Base-by-base conservation (phyloP, 768 basidiomycete species). In the Nidularia pulvinata region DNA sequence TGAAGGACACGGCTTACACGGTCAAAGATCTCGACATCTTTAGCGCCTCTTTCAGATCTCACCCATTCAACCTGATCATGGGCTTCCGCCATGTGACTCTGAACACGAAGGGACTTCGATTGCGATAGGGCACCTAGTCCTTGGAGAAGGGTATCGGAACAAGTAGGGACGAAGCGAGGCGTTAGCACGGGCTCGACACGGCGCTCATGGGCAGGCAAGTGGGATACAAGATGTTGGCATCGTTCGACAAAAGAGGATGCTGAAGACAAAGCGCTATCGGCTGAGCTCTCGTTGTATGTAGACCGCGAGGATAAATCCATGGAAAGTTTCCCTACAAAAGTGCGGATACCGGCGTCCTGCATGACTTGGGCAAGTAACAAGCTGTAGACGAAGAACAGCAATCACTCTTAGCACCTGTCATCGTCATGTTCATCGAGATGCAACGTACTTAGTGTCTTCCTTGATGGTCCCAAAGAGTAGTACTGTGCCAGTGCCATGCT, bases 121-220 rank as follows among this genome's bases (percentile, higher is more conserved):
- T 67, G 55, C 0, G 86, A 77, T 1, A 95, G 68, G 6, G 74
- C 64, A 3, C 83, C 86, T 0, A 96, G 73, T 7, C 83, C 86
- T 7, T 57, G 56, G 0, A 95, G 76, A 33, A 95, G 74, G 44
- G 79, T 83, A 48, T 89, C 75, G 1, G 91, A 88, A 65, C 93
- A 95, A 0, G 93, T 93, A 1, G 94, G 94, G 2, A 95, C 86
- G 58, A 95, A 96, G 14, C 94, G 83, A 0, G 94, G 94, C 0
- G 94, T 95, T 51, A 96, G 68, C 7, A 95, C 90, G 1, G 94
- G 94, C 53, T 89, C 81, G 4, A 94, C 79, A 7, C 91, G 75
- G 7, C 78, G 76, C 44, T 65, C 61, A 58, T 84, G 76, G 2
- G 62, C 47, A 0, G 78, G 78, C 1, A 84, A 64, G 19, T 69